Base-by-base conservation (phyloP, 2,329 filamentous ascomycete species). In the Chaetomiaceae sp. region DNA sequence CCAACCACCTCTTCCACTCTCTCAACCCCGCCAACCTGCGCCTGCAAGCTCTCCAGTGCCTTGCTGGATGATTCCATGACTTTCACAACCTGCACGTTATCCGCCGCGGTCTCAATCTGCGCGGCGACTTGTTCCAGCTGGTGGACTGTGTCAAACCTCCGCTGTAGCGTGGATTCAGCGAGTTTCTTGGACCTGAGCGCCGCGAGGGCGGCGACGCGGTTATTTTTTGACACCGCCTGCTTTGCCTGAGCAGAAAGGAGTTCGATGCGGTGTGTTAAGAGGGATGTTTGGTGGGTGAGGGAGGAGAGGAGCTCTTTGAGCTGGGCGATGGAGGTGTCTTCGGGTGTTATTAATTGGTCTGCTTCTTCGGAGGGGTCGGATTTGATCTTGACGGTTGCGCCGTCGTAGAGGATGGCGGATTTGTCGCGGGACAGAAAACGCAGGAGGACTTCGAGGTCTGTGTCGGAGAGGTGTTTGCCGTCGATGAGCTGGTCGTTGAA, bases 71-170 rank as follows among this genome's bases (percentile, higher is more conserved):
- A 80, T 65, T 90, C 83, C 85, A 99, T 91, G 6, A 91, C 85
- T 55, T 81, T 80, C 8, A 97, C 83, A 14, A 96, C 80, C 62
- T 90, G 87, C 8, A 95, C 83, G 59, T 96, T 89, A 69, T 91
- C 88, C 0, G 84, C 80, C 0, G 94, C 94, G 68, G 92, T 85
- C 67, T 96, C 86, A 48, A 99, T 88, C 65, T 86, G 88, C n/a
- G 78, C 71, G 50, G 90, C 88, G 0, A 95, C 85, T 58, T 89
- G 84, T 70, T 97, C 91, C 1, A 99, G 79, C 69, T 96, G 91
- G 38, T 77, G 75, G 2, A 96, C 79, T 0, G 88, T 88, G 8
- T 84, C 83, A 27, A 85, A 82, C 12, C 91, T 84, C 59, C 84
- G 82, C 27, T 82, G 75, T 0, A 97, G 77, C 11, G 84, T 87